Percentiles rank a stretch among this genome's conserved stretches.
Evolutionary conservation across 805 yeast genomes (phyloP).

Genomic region (Hanseniaspora guilliermondii): DNA sequence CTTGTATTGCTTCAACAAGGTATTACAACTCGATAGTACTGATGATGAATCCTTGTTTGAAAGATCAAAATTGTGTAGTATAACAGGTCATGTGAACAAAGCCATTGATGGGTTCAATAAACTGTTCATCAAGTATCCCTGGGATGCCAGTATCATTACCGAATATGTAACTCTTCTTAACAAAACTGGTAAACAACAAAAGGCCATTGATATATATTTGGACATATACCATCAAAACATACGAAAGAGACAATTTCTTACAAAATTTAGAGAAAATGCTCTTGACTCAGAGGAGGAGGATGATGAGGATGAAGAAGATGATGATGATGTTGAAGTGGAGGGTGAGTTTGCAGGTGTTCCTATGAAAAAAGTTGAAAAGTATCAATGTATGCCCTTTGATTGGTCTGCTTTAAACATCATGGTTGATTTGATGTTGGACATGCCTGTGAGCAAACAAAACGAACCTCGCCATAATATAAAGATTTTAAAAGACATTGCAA

Average conservation of each 20-base stretch:
- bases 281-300: conserved; percentile 25
- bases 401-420: conserved; percentile 85
- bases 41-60: conserved; percentile 47
- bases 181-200: conserved; percentile 46
- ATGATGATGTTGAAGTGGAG: conserved; percentile 17
- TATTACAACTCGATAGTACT: conserved; percentile 39
- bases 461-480: conserved; percentile 53
- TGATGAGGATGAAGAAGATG: conserved; percentile 16
- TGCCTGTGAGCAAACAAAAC: conserved; percentile 30
- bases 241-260: conserved; percentile 28
- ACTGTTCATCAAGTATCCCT: conserved; percentile 44
- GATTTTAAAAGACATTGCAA: conserved; percentile 53
- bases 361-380: conserved; percentile 20
- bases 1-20: conserved; percentile 60
- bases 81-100: conserved; percentile 51
- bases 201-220: conserved; percentile 62
- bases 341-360: conserved; percentile 16
- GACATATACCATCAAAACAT: conserved; percentile 51
- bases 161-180: conserved; percentile 45
- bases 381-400: conserved; percentile 45
- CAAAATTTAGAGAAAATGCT: conserved; percentile 24
- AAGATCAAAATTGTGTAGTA: conserved; percentile 55
- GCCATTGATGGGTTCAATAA: conserved; percentile 64
- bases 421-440: conserved; percentile 35
- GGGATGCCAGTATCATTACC: conserved; percentile 45